Conservation (phyloP, 768 basidiomycete genomes). For the Suillus spraguei region DNA sequence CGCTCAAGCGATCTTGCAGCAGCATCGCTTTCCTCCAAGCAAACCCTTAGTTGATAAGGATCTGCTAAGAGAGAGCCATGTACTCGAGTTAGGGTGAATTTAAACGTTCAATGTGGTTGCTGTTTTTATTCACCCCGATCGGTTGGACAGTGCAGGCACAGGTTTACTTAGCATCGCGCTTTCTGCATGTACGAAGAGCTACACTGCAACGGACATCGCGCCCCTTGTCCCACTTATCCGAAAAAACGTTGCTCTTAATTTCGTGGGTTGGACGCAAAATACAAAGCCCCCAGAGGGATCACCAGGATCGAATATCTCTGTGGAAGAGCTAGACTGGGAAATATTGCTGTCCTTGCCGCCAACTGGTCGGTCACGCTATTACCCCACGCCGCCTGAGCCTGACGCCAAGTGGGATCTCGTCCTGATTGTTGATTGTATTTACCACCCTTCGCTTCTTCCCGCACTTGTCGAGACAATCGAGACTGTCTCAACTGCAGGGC, state of each 20-base stretch:
- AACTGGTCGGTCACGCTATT: slow-evolving; percentile 25
- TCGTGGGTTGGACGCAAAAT: slow-evolving; percentile 35
- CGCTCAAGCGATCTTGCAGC: slow-evolving; percentile 59
- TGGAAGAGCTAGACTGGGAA: slow-evolving; percentile 70
- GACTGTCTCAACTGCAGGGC: slow-evolving; percentile 47
- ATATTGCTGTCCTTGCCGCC: slow-evolving; percentile 42
- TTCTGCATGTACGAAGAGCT: slow-evolving; percentile 60
- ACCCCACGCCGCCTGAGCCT: slow-evolving; percentile 22
- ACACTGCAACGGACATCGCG: slow-evolving; percentile 68
- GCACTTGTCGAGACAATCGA: slow-evolving; percentile 67
- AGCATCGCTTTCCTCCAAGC: slow-evolving; percentile 45
- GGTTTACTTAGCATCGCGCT: slow-evolving; percentile 68
- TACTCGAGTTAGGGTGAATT: slow-evolving; percentile 76
- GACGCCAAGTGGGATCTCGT: slow-evolving; percentile 51
- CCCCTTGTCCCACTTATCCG: slow-evolving; percentile 66
- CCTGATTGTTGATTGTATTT: slow-evolving; percentile 76
- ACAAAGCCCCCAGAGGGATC: slow-evolving; percentile 11
- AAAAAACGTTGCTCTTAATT: slow-evolving; percentile 67
- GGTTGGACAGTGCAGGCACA: slow-evolving; percentile 61
- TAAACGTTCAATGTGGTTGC: neutral
- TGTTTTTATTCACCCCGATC: slow-evolving; percentile 5
- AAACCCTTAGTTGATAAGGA: slow-evolving; percentile 47
- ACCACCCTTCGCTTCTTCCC: slow-evolving; percentile 72
- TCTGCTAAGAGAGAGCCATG: slow-evolving; percentile 45
- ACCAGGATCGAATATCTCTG: slow-evolving; percentile 39